Evolutionary conservation across 2,329 filamentous ascomycete genomes (phyloP), one percentile per base, ranked within the genome.

Genomic region (Fusarium circinatum): DNA sequence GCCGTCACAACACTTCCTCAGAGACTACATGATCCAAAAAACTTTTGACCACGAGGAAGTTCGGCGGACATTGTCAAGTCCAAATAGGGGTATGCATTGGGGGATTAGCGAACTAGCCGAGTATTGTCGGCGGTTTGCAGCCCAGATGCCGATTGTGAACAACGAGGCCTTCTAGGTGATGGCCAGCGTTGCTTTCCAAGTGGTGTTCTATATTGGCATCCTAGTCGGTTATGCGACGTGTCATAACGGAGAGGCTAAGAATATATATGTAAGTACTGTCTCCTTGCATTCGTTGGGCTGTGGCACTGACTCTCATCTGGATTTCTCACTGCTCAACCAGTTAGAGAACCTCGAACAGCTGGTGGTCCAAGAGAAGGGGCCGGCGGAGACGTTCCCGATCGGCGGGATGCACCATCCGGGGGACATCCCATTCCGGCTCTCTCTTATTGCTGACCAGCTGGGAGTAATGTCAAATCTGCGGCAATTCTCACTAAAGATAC

Each of bases 401-500:
- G 0, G 26, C 6, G 0, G 18, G 26, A 28, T 28, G 3, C 8
- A 13, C 6, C 2, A 5, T 5, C 4, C 0, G 13, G 13, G 0
- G 1, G 45, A 48, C 6, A 28, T 48, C 14, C 6, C 0, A 7
- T 3, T 4, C 13, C 6, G 14, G 13, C 26, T 30, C 4, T 2
- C 4, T 5, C 20, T 48, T 0, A 22, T 48, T 11, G 14, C 20
- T 0, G 20, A 17, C 26, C 45, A 22, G 26, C 26, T 48, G 2
- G 9, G 4, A 22, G 20, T 3, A 10, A 11, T 47, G 2, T 4
- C 20, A 0, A 47, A 3, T 13, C 24, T 47, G 0, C 5, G 4
- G 0, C 0, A 13, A 1, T 1, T 45, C 8, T 20, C 12, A 0
- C 2, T 47, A 0, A 18, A 45, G 3, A 26, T 45, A 0, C 4